Percentiles rank a stretch among this genome's conserved stretches.
Conservation (phyloP, 2,329 filamentous ascomycete species). For the Fusarium xylarioides region DNA sequence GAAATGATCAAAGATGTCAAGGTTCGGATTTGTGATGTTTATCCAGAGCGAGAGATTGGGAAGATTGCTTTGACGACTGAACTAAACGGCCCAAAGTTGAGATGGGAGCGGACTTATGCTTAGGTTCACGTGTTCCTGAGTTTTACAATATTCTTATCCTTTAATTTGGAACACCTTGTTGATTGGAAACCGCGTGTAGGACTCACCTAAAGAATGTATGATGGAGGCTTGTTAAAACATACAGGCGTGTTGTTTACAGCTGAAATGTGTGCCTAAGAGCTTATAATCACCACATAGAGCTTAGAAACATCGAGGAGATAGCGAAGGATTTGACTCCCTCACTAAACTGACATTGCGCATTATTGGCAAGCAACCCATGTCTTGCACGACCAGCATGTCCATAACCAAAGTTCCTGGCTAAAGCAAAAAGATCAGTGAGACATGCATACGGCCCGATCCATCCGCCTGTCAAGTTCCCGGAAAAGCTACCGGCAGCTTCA, state of each 20-base stretch:
- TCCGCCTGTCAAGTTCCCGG: neutral
- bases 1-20: neutral
- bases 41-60: neutral
- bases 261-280: neutral
- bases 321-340: rapidly evolving
- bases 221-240: neutral
- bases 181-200: rapidly evolving
- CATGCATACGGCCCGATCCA: neutral
- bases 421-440: neutral
- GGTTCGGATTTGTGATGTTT: neutral
- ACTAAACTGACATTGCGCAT: no score
- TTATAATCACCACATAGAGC: neutral
- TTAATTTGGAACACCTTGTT: rapidly evolving
- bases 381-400: neutral
- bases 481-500: neutral
- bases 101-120: neutral
- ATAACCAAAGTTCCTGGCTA: neutral
- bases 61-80: neutral
- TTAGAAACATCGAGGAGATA: rapidly evolving
- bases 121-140: rapidly evolving
- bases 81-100: neutral
- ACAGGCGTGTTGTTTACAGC: neutral
- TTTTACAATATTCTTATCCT: rapidly evolving
- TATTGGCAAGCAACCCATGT: rapidly evolving
- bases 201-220: rapidly evolving